These are phyloP conservation scores for Amphicarpaea edgeworthii DNA, from an alignment of 306 rosid genomes.

Conservation along the genomic window DNA sequence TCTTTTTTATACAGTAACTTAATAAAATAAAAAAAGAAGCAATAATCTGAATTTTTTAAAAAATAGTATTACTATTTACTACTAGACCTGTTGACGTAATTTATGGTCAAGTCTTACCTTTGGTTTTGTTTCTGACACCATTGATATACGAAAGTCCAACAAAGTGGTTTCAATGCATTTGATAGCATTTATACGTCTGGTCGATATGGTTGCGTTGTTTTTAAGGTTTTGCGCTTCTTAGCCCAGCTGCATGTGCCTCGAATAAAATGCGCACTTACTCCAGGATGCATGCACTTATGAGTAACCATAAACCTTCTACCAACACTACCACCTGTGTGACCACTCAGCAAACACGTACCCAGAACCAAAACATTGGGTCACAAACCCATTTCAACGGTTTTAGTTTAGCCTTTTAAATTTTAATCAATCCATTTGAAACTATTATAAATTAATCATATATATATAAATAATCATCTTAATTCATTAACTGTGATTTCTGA, in stretches of 20 bases:
- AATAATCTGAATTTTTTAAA: no score
- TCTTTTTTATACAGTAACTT: no score
- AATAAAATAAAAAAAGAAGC: no score
- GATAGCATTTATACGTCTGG: slow-evolving; percentile 52
- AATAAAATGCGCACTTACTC: neutral
- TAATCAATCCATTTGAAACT: no score
- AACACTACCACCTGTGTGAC: neutral
- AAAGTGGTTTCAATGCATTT: slow-evolving; percentile 48
- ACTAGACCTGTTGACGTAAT: neutral
- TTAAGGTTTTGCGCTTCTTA: slow-evolving; percentile 6
- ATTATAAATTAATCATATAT: no score
- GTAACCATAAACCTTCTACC: slow-evolving; percentile 9
- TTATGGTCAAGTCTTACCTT: neutral
- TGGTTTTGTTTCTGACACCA: slow-evolving; percentile 45
- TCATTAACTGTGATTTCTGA: no score
- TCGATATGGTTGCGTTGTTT: slow-evolving; percentile 30
- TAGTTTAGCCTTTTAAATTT: no score
- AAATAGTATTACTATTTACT: no score
- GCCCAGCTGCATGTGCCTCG: slow-evolving; percentile 37
- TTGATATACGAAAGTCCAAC: slow-evolving; percentile 11
- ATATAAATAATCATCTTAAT: no score
- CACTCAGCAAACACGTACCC: neutral
- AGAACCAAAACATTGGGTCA: neutral
- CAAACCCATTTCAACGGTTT: neutral
- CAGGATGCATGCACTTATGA: slow-evolving; percentile 31